Evolutionary conservation across 768 basidiomycete genomes (phyloP), one percentile per base, ranked within the genome.

Genomic region (Kwoniella heveanensis): DNA sequence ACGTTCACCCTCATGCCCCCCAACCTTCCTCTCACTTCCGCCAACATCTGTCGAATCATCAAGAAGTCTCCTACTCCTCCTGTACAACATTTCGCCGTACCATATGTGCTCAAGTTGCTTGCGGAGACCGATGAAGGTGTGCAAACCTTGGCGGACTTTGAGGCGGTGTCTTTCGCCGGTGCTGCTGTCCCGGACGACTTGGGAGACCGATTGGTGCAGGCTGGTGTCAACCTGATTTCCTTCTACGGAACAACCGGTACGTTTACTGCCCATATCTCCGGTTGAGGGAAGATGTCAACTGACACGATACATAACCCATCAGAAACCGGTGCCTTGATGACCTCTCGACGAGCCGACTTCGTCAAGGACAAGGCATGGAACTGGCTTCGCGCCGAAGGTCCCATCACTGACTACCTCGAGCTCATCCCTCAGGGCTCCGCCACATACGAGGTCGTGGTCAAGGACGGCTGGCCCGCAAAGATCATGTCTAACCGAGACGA

Each of bases 331-430:
- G 69, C 61, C 22, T 44, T 78, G 1, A 48, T 78, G 25, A 74
- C 69, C 46, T 74, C 72, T n/a, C 60, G 69, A 54, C 83, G 85
- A 32, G 80, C 84, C 60, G 85, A 83, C 59, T 72, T 63, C 60
- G 74, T 73, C 4, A 79, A 67, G 3, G 85, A 87, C 79, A 86
- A 85, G 71, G 83, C 64, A 12, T 87, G 86, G 86, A 85, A 84
- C 67, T 86, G 84, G 83, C 71, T 84, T 47, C 82, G 83, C 26
- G 69, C 67, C 12, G 70, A 70, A 36, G 78, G 79, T 27, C 68
- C 77, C 29, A 70, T 78, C 54, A 60, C 59, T 8, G 68, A 74
- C 53, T 86, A 82, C 72, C 58, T 85, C 54, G 79, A 79, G 54
- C 81, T 85, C 60, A 84, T 84, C 64, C 77, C 80, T 2, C 80